A percentile compares a stretch with the other conserved stretches of the same genome.
These are phyloP conservation scores for Phytophthora pistaciae DNA, from an alignment of 352 stramenopile genomes.

Conservation along the genomic window DNA sequence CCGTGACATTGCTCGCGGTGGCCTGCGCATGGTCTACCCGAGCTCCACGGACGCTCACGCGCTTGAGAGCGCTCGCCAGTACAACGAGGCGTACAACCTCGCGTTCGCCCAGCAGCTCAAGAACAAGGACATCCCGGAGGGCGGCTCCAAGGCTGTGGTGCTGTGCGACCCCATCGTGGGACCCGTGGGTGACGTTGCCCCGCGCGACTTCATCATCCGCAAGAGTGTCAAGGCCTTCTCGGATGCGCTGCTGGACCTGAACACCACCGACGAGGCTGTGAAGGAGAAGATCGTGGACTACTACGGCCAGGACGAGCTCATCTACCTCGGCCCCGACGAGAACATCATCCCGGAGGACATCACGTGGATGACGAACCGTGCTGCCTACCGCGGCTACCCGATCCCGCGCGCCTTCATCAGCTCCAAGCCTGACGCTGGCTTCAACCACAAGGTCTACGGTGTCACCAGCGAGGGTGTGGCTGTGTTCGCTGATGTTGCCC, in stretches of 20 bases:
- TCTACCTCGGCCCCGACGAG: constrained; percentile 87
- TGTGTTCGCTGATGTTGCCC: constrained; percentile 81
- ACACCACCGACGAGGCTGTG: constrained; percentile 76
- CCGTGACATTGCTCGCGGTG: constrained; percentile 82
- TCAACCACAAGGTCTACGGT: constrained; percentile 91
- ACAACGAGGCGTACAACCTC: constrained; percentile 88
- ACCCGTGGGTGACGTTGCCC: constrained; percentile 76
- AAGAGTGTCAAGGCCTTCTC: constrained; percentile 99
- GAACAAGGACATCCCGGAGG: constrained; percentile 91
- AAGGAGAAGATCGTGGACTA: constrained; percentile 83
- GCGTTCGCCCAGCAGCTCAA: constrained; percentile 89
- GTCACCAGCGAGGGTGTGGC: constrained; percentile 87
- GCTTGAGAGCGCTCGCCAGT: constrained; percentile 78
- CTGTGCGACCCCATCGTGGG: constrained; percentile 81
- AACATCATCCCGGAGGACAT: constrained; percentile 85
- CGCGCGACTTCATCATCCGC: constrained; percentile 92
- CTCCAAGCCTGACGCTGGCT: constrained; percentile 84
- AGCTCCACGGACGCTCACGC: constrained; percentile 66
- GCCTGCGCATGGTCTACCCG: constrained; percentile 82
- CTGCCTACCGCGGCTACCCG: constrained; percentile 78
- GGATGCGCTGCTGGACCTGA: constrained; percentile 81
- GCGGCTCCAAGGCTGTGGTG: constrained; percentile 86
- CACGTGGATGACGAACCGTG: constrained; percentile 87
- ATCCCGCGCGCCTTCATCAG: constrained; percentile 89
- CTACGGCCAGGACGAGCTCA: constrained; percentile 86